Conservation (phyloP, 139 green algal species). For the Haematococcus sp. region DNA sequence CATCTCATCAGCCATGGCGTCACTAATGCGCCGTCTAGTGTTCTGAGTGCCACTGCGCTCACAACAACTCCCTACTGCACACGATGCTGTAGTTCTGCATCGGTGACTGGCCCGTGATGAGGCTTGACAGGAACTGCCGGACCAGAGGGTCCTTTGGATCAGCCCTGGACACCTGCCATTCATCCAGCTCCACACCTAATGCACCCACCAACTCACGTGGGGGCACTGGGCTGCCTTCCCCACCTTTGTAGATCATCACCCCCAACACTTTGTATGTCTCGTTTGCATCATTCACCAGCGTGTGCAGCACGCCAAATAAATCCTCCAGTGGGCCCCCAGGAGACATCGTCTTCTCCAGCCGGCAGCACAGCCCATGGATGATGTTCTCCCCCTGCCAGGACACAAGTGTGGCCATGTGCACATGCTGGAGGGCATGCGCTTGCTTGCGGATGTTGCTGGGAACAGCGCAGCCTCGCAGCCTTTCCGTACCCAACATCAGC, state of each 20-base stretch:
- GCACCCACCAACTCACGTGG: background rate
- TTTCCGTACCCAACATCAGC: no score
- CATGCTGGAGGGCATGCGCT: no score
- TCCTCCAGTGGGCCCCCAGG: background rate
- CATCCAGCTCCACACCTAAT: background rate
- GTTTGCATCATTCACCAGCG: background rate
- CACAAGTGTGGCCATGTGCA: no score
- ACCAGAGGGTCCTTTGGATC: background rate
- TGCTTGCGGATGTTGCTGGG: no score
- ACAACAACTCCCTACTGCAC: no score
- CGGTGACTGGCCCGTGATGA: background rate
- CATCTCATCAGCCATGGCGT: no score
- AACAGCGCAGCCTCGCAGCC: no score
- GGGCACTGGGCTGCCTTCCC: background rate
- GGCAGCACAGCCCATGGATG: constrained; percentile 2
- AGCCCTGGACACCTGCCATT: background rate
- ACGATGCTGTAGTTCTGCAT: no score
- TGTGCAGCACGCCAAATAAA: constrained; percentile 4
- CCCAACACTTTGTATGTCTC: background rate
- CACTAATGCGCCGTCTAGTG: no score
- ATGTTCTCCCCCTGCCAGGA: constrained; percentile 7
- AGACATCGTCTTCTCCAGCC: background rate
- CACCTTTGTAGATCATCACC: background rate
- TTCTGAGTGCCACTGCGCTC: no score
- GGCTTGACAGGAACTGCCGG: constrained; percentile 4